Percentiles rank a stretch among this genome's conserved stretches.
phyloP scores from a whole-genome alignment of 1,139 yeast species.

The Yamadazyma friedrichii region DNA sequence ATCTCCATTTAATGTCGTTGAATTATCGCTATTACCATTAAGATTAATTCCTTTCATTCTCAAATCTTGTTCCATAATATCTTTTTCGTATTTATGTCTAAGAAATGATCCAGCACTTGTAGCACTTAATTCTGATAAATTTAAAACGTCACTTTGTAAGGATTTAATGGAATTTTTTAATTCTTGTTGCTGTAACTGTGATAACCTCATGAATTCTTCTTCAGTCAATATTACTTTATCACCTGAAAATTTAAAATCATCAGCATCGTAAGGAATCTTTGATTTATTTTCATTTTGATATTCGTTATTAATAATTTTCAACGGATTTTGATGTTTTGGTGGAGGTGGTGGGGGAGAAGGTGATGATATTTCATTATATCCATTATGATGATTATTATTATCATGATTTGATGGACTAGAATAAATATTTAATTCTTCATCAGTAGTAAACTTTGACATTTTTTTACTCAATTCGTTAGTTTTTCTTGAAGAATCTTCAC shows the following conservation, averaged over 20 bases:
- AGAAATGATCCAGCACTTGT: conserved; percentile 86
- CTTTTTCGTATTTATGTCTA: conserved; percentile 62
- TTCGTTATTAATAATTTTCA: conserved; percentile 6
- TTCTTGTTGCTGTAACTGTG: conserved; percentile 38
- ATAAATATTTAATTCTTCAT: conserved; percentile 23
- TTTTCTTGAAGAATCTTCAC: conserved; percentile 40
- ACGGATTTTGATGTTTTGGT: conserved; percentile 31
- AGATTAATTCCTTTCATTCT: conserved; percentile 22
- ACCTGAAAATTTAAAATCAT: conserved; percentile 36
- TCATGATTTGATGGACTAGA: too few species aligned
- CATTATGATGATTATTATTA: conserved; percentile 6
- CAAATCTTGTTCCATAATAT: conserved; percentile 22
- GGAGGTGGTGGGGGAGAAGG: conserved; percentile 59
- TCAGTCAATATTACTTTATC: conserved; percentile 21
- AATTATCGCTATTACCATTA: conserved; percentile 13
- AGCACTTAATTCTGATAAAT: conserved; percentile 71
- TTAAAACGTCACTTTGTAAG: conserved; percentile 48
- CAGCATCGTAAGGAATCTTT: conserved; percentile 37
- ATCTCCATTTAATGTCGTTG: conserved; percentile 15
- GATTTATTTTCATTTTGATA: conserved; percentile 1
- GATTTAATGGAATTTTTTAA: conserved; percentile 43
- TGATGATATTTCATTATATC: conserved; percentile 16
- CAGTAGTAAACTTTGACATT: conserved; percentile 26
- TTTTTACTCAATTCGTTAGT: conserved; percentile 41
- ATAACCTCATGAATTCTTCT: conserved; percentile 30